Evolutionary conservation across 208 protist genomes (phyloP).

Genomic region (Zelonia costaricensis): DNA sequence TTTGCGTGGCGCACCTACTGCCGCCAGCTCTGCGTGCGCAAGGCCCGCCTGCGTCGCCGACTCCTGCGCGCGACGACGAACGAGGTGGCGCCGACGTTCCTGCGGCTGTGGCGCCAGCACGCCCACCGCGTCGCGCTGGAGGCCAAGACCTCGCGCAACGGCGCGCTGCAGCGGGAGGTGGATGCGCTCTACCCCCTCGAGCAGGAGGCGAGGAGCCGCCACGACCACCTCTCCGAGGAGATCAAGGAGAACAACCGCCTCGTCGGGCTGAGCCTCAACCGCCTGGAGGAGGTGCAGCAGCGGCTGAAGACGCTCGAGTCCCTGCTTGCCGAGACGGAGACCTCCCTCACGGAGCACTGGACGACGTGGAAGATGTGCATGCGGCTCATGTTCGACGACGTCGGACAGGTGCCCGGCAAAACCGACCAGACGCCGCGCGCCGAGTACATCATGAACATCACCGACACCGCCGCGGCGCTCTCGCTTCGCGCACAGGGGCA

Average conservation of each 20-base stretch:
- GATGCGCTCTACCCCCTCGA: constrained; percentile 66
- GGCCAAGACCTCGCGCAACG: constrained; percentile 56
- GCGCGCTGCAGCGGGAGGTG: constrained; percentile 55
- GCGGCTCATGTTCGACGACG: constrained; percentile 63
- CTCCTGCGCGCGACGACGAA: constrained; percentile 44
- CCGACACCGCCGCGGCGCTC: constrained; percentile 69
- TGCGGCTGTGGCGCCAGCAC: constrained; percentile 74
- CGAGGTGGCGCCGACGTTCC: constrained; percentile 45
- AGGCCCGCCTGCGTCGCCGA: constrained; percentile 59
- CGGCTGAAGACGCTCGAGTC: constrained; percentile 47
- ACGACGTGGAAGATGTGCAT: constrained; percentile 60
- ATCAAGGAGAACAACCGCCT: constrained; percentile 72
- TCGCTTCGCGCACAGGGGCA: constrained; percentile 54
- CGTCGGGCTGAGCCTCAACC: constrained; percentile 40
- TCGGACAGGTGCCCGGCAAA: constrained; percentile 33
- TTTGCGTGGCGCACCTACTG: constrained; percentile 75
- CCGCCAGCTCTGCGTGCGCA: constrained; percentile 48
- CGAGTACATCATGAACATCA: constrained; percentile 71
- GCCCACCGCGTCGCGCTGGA: constrained; percentile 69
- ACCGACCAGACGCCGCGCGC: constrained; percentile 29
- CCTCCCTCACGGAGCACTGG: constrained; percentile 72
- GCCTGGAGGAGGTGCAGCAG: constrained; percentile 42
- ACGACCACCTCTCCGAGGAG: constrained; percentile 69
- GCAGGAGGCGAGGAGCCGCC: constrained; percentile 58
- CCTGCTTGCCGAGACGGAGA: constrained; percentile 56